phyloP scores from a whole-genome alignment of 1,284 basidiomycete genomes.

The Leccinum subrobustum region DNA sequence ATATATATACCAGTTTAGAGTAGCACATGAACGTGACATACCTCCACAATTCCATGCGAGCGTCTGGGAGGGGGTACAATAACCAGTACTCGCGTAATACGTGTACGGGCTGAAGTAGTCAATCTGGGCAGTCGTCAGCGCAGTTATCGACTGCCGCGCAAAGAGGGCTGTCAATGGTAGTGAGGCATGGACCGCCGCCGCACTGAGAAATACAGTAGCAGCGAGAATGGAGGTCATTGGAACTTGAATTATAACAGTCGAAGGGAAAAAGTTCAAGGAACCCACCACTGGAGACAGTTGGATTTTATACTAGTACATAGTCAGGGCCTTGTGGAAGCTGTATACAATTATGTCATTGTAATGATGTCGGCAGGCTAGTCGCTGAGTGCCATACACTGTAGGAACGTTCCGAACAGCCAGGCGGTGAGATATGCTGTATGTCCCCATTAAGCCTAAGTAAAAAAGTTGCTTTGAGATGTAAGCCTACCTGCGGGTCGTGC shows the following conservation, averaged over 20 bases:
- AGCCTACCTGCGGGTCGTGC: no score
- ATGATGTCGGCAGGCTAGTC: not conserved
- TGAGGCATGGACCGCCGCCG: slow-evolving; percentile 20
- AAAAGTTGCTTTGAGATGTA: no score
- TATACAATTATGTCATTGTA: not conserved
- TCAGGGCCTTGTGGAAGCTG: not conserved
- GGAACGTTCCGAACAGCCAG: no score
- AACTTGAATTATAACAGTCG: not conserved
- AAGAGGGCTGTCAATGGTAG: slow-evolving; percentile 17
- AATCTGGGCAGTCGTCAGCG: slow-evolving; percentile 44
- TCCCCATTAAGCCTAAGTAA: no score
- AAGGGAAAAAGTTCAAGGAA: not conserved
- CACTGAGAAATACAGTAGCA: slow-evolving; percentile 13
- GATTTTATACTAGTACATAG: not conserved
- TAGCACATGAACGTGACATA: slow-evolving; percentile 24
- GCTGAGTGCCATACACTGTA: not conserved
- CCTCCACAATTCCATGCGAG: slow-evolving; percentile 61
- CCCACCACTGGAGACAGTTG: not conserved
- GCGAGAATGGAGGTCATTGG: slow-evolving; percentile 21
- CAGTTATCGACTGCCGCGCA: slow-evolving; percentile 38
- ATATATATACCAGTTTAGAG: not conserved
- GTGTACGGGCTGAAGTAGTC: slow-evolving; percentile 52
- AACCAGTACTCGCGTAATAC: slow-evolving; percentile 55
- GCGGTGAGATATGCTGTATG: not conserved
- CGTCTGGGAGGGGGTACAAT: slow-evolving; percentile 48